Conservation (phyloP, 2,329 filamentous ascomycete genomes). For the Teratosphaeria pseudoeucalypti region DNA sequence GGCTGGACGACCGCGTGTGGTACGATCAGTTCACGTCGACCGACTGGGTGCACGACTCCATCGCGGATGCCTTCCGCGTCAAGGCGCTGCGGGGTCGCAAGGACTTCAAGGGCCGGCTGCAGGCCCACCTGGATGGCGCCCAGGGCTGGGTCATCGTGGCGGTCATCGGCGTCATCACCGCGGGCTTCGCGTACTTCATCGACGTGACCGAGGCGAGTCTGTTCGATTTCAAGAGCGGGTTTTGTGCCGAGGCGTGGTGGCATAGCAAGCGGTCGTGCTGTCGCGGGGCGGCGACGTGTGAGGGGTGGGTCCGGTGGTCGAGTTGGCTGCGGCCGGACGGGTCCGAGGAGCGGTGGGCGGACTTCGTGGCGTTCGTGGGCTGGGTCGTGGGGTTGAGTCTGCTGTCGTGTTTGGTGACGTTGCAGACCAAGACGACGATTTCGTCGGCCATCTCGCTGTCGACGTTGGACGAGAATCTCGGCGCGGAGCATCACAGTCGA, state of each 20-base stretch:
- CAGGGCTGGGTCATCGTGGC: slow-evolving; percentile 94
- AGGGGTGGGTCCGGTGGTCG: slow-evolving; percentile 56
- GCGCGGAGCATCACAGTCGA: slow-evolving; percentile 45
- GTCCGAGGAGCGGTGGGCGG: slow-evolving; percentile 43
- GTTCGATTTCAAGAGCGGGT: slow-evolving; percentile 87
- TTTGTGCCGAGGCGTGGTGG: slow-evolving; percentile 63
- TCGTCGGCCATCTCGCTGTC: slow-evolving; percentile 78
- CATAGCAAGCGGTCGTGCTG: slow-evolving; percentile 61
- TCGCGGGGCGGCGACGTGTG: slow-evolving; percentile 42
- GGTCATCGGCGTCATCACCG: slow-evolving; percentile 76
- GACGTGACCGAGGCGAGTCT: slow-evolving; percentile 76
- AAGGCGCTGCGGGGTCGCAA: slow-evolving; percentile 72
- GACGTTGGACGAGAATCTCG: slow-evolving; percentile 88
- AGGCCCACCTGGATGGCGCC: slow-evolving; percentile 69
- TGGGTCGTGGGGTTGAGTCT: slow-evolving; percentile 61
- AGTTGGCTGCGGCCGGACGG: slow-evolving; percentile 42
- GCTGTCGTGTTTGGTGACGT: slow-evolving; percentile 65
- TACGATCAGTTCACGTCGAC: slow-evolving; percentile 98
- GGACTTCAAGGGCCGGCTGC: slow-evolving; percentile 71
- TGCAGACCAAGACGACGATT: slow-evolving; percentile 88
- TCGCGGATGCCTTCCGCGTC: slow-evolving; percentile 82
- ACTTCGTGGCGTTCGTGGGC: slow-evolving; percentile 65
- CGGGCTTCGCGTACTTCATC: slow-evolving; percentile 76
- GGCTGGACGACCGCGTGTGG: slow-evolving; percentile 82
- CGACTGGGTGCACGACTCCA: slow-evolving; percentile 97